phyloP scores from a whole-genome alignment of 148 eudicot genomes.

The Arctostaphylos glauca region DNA sequence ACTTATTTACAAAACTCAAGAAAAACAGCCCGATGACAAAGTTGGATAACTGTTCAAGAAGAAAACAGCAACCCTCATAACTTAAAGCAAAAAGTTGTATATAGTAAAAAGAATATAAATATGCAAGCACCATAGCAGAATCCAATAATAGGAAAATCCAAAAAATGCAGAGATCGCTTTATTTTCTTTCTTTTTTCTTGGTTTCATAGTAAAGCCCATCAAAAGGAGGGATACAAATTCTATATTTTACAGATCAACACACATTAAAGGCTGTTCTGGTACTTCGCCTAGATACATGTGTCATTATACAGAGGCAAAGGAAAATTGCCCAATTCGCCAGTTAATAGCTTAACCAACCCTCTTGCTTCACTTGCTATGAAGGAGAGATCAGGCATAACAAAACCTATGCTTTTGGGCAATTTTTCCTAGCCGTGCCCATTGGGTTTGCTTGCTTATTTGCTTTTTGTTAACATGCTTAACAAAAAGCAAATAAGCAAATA shows the following conservation, averaged over 20 bases:
- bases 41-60: constrained; percentile 63
- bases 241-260: neutral
- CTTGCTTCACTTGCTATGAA: neutral
- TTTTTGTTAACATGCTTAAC: too few relatives aligned
- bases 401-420: neutral
- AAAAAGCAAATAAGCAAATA: neutral
- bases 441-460: too few relatives aligned
- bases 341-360: neutral
- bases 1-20: constrained; percentile 87
- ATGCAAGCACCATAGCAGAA: neutral
- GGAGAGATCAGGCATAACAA: neutral
- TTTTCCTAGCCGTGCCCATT: too few relatives aligned
- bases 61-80: neutral
- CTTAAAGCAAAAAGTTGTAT: neutral
- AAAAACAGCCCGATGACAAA: constrained; percentile 85
- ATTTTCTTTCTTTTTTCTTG: neutral
- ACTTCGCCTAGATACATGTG: neutral
- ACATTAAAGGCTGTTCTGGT: constrained; percentile 3
- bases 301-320: neutral
- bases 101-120: neutral
- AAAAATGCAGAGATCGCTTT: neutral
- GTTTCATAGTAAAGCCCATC: neutral
- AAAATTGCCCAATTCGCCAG: neutral
- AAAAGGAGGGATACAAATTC: neutral
- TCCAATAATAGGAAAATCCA: neutral